Evolutionary conservation across 2,329 filamentous ascomycete species (phyloP).

Genomic region (Apiospora saccharicola): DNA sequence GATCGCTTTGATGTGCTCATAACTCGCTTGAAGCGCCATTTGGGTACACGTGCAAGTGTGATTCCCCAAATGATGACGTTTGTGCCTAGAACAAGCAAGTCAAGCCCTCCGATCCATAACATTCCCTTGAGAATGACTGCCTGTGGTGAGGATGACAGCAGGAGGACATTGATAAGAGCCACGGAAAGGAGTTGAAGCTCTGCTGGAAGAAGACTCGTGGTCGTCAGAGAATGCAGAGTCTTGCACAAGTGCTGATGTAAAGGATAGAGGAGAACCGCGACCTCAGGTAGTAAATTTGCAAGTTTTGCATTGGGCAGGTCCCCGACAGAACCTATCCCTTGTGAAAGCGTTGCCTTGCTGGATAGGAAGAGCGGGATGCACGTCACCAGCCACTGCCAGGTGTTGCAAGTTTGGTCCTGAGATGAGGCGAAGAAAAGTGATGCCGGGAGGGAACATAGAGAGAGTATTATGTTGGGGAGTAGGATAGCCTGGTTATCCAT

Average conservation of each 20-base stretch:
- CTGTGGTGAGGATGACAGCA: conserved; percentile 83
- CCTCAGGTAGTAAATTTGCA: conserved; percentile 59
- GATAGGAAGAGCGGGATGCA: conserved; percentile 70
- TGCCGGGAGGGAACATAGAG: conserved; percentile 78
- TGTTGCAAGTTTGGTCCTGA: conserved; percentile 64
- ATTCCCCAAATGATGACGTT: conserved; percentile 84
- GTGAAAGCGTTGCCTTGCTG: conserved; percentile 28
- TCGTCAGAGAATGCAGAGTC: conserved; percentile 81
- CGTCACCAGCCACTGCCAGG: conserved; percentile 81
- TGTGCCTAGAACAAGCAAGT: conserved; percentile 75
- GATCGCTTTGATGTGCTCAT: conserved; percentile 46
- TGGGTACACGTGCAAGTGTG: conserved; percentile 84
- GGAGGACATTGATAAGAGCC: conserved; percentile 79
- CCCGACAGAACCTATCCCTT: not conserved
- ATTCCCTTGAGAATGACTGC: conserved; percentile 84
- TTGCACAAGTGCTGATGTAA: conserved; percentile 80
- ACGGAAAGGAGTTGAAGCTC: conserved; percentile 89
- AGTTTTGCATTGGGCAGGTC: not conserved
- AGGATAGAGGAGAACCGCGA: conserved; percentile 75
- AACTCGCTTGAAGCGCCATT: conserved; percentile 81
- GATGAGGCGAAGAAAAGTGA: conserved; percentile 72
- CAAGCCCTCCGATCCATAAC: conserved; percentile 83
- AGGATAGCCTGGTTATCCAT: conserved; percentile 67
- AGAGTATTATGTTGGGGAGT: conserved; percentile 82
- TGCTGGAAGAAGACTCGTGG: conserved; percentile 84